Base-by-base conservation (phyloP, 2,329 filamentous ascomycete species). In the Davidsoniella neocaledoniae region DNA sequence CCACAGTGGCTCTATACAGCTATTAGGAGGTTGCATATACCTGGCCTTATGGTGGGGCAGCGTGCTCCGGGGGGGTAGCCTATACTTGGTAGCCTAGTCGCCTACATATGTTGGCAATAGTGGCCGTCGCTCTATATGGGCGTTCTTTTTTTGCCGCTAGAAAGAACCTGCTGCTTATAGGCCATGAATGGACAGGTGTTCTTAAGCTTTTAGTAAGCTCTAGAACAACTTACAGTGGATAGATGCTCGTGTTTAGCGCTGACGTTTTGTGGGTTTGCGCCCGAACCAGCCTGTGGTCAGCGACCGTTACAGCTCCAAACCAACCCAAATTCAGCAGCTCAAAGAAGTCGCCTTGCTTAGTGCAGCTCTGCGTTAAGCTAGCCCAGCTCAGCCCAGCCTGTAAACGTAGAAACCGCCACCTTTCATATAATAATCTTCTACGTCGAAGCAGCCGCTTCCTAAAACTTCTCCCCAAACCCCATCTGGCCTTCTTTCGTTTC, bases 351-450 rank as follows among this genome's bases (percentile, higher is more conserved):
- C 40, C 14, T 21, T 21, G 40, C 40, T 43, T 43, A 23, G 23
- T 17, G 12, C n/a, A 10, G 9, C 33, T 19, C 25, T 33, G 39
- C 25, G 12, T 8, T 26, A 36, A 26, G 23, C 25, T n/a, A 33
- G 37, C n/a, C 16, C 19, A 33, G 25, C 17, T 2, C 16, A 6
- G 12, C n/a, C 6, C 19, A 17, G 7, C 12, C 10, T 21, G 25
- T 23, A 7, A n/a, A 16, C 19, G 19, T n/a, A 26, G 44, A 48
- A 51, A 48, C 41, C 49, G 49, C 49, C 49, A 51, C 49, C 49
- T 51, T 51, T 44, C 49, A 51, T 48, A 43, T 44, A 46, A 33
- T 33, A 19, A 36, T 46, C 19, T 33, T 33, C 29, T 38, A n/a
- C 23, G 7, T 37, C n/a, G 25, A 19, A 43, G 19, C 19, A 43